Percentiles rank a stretch among this genome's conserved stretches.
These are phyloP conservation scores for Rhodosporidiobolus sp. DNA, from an alignment of 768 basidiomycete species.

Conservation along the genomic window DNA sequence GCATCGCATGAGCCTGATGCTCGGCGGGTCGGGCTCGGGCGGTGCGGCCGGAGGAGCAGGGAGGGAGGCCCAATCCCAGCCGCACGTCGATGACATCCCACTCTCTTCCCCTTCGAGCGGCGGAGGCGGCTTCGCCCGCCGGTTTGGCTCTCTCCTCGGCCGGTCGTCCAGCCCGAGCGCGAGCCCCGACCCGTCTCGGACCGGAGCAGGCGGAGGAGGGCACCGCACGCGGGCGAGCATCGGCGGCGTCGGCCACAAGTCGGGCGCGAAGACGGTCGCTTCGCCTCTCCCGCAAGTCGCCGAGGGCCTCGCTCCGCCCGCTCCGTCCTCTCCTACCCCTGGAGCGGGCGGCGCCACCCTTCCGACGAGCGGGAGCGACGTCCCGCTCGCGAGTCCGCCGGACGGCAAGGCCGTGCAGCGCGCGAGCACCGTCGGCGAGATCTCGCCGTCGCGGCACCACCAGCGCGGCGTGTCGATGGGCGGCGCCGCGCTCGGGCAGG, in stretches of 20 bases:
- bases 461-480: slow-evolving; percentile 35
- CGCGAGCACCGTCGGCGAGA: slow-evolving; percentile 34
- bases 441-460: slow-evolving; percentile 34
- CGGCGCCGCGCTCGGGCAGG: not conserved
- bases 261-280: slow-evolving; percentile 33
- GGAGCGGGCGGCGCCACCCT: not conserved
- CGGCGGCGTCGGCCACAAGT: slow-evolving; percentile 28
- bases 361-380: slow-evolving; percentile 19
- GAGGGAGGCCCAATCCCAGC: too few relatives aligned
- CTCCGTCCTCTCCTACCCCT: slow-evolving; percentile 1
- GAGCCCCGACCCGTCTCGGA: not conserved
- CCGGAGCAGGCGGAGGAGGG: too few relatives aligned
- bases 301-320: slow-evolving; percentile 8
- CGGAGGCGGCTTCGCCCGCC: slow-evolving; percentile 36
- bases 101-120: slow-evolving; percentile 28
- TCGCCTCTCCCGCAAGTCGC: slow-evolving; percentile 37
- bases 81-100: slow-evolving; percentile 33
- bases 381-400: slow-evolving; percentile 27
- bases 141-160: slow-evolving; percentile 45
- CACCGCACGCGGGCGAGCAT: slow-evolving; percentile 38
- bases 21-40: slow-evolving; percentile 16
- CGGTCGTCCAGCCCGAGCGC: slow-evolving; percentile 15
- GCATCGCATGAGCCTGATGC: slow-evolving; percentile 26
- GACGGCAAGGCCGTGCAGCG: slow-evolving; percentile 32
- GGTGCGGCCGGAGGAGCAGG: slow-evolving; percentile 1